A percentile compares a stretch with the other conserved stretches of the same genome.
Conservation (phyloP, 2,329 filamentous ascomycete species). For the Emergomyces africanus region DNA sequence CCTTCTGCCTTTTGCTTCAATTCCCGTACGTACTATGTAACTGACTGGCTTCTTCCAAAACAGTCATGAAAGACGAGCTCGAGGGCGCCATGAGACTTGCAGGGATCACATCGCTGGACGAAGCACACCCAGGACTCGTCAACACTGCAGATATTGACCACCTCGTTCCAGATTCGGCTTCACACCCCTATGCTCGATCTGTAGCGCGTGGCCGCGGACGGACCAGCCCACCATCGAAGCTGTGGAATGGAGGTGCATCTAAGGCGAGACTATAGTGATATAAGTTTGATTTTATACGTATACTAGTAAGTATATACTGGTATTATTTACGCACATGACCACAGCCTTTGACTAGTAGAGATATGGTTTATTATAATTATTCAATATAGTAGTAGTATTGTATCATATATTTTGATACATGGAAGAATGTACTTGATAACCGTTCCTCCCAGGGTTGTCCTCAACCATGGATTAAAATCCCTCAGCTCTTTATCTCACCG, state of each 20-base stretch:
- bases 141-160: constrained; percentile 40
- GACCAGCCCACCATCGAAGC: constrained; percentile 12
- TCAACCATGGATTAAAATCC: no score
- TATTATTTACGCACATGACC: no score
- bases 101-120: constrained; percentile 33
- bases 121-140: constrained; percentile 33
- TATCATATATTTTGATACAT: no score
- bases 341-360: no score
- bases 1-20: background rate
- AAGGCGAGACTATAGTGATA: constrained; percentile 5
- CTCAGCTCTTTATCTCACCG: no score
- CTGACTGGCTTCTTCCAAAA: background rate
- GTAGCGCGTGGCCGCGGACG: constrained; percentile 18
- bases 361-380: no score
- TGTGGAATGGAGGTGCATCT: constrained; percentile 12
- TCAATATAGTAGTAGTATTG: no score
- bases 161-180: constrained; percentile 30
- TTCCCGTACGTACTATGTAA: background rate
- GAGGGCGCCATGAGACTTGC: constrained; percentile 37
- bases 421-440: no score
- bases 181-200: constrained; percentile 32
- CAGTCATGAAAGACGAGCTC: constrained; percentile 36
- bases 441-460: no score
- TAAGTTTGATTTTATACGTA: no score
- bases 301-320: no score